Base-by-base conservation (phyloP, 2,329 filamentous ascomycete species). In the Phaeophleospora eucalypticola region DNA sequence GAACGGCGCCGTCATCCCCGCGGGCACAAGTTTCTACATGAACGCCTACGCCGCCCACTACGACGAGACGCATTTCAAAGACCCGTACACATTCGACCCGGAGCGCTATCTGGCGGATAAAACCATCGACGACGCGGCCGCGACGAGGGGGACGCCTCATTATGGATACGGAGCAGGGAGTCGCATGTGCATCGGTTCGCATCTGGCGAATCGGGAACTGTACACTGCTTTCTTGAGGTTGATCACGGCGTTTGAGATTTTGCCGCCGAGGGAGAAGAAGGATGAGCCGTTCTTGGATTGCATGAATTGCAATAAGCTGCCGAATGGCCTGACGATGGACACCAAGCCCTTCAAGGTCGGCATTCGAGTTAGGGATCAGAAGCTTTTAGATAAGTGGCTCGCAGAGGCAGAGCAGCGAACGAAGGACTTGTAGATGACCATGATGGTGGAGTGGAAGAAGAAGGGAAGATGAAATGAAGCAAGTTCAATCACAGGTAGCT, bases 1-100 rank as follows among this genome's bases (percentile, higher is more conserved):
- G 68, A 73, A 85, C 16, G 80, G 80, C 14, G 73, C 81, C 0
- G 69, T 76, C 1, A 86, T 93, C 32, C 87, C 87, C 0, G 77
- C 85, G 0, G 84, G 85, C 1, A 89, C 84, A 0, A 87, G 83
- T 1, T 89, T 91, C 57, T 89, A 89, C 68, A 84, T 91, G 85
- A 72, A 89, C 58, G 83, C 85, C 8, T 89, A 84, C 66, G 84
- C 83, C 1, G 86, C 84, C 19, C 78, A 89, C 66, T 87, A 87
- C 65, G 86, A 89, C 60, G 73, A 76, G 4, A 65, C 68, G 0
- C 84, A 87, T 61, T 89, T 87, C 71, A 78, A 81, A 52, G 64
- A 79, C 20, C 79, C 86, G 0, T 52, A 75, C 20, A 67, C 71
- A 4, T 89, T 89, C 64, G 71, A 80, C n/a, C 83, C 85, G 0